Evolutionary conservation across 148 eudicot genomes (phyloP), one percentile per base, ranked within the genome.

Genomic region (Salicornia ramosissima): DNA sequence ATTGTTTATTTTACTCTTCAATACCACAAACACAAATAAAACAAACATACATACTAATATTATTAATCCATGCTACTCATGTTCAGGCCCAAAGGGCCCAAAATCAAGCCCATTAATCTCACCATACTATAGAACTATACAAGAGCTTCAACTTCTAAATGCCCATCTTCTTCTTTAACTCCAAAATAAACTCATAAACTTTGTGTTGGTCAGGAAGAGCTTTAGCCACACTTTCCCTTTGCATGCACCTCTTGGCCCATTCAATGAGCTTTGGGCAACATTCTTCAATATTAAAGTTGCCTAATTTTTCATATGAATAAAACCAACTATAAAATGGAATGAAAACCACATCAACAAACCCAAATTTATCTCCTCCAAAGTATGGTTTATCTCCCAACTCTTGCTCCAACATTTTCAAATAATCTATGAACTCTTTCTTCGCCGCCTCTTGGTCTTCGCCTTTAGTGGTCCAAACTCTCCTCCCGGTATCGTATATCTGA

Each of bases 361-460:
- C 87, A 2, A 86, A 77, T 3, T 24, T 39, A 31, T 81, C 85
- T 0, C 86, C 89, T 36, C 85, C 83, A 55, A 86, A 86, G 69
- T 69, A 86, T 4, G 80, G 77, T 26, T 81, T 82, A 36, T 77
- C 79, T 0, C 87, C 83, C 0, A 86, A 69, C 36, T 76, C 39
- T 52, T 71, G 77, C 60, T 83, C 89, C 16, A 83, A 46, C 24
- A 73, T 2, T 43, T 77, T 81, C 54, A 75, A 70, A 42, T 13
- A 16, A 9, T 75, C 83, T 19, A 81, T 33, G 42, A 61, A 67
- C 6, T 77, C 80, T 45, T 67, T 77, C 69, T 67, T 77, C 2
- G 72, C 72, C 25, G 62, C 75, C 49, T 83, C 85, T 30, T 72
- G 80, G 0, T 76, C 86, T 50, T 75, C 83, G 0, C 81, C 87